A percentile compares a stretch with the other conserved stretches of the same genome.
These are phyloP conservation scores for Meredithiella fracta DNA, from an alignment of 2,329 filamentous ascomycete genomes.

Conservation along the genomic window DNA sequence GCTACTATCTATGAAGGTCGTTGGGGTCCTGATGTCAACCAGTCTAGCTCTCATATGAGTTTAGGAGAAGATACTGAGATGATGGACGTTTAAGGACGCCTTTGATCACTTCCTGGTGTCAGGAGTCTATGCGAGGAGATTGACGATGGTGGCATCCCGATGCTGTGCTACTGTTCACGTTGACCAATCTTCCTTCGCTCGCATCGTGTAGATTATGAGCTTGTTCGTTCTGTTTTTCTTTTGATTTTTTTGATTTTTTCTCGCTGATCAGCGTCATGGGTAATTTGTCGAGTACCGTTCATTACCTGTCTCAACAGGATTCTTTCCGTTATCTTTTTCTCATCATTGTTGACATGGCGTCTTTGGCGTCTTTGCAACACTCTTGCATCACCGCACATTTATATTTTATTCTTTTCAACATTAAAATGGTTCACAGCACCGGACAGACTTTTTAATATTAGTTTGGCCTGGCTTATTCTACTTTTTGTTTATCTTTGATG, in stretches of 20 bases:
- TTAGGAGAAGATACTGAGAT: slow-evolving; percentile 46
- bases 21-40: slow-evolving; percentile 56
- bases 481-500: background rate
- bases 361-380: background rate
- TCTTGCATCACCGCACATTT: background rate
- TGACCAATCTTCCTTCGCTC: background rate
- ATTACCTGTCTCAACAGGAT: slow-evolving; percentile 1
- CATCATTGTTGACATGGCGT: background rate
- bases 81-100: slow-evolving; percentile 34
- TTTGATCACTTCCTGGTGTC: slow-evolving; percentile 10
- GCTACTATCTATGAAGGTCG: slow-evolving; percentile 95
- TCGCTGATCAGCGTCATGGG: background rate
- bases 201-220: slow-evolving; percentile 11
- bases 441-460: slow-evolving; percentile 8
- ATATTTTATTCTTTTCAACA: background rate
- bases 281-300: background rate
- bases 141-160: background rate
- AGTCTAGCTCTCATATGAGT: background rate
- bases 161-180: background rate
- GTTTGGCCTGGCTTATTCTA: slow-evolving; percentile 6
- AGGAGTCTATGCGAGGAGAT: background rate
- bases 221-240: background rate
- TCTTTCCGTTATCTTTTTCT: slow-evolving; percentile 6
- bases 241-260: background rate
- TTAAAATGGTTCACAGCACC: slow-evolving; percentile 11